These are phyloP conservation scores for Auxenochlorella pyrenoidosa DNA, from an alignment of 139 green algal genomes.

Conservation along the genomic window DNA sequence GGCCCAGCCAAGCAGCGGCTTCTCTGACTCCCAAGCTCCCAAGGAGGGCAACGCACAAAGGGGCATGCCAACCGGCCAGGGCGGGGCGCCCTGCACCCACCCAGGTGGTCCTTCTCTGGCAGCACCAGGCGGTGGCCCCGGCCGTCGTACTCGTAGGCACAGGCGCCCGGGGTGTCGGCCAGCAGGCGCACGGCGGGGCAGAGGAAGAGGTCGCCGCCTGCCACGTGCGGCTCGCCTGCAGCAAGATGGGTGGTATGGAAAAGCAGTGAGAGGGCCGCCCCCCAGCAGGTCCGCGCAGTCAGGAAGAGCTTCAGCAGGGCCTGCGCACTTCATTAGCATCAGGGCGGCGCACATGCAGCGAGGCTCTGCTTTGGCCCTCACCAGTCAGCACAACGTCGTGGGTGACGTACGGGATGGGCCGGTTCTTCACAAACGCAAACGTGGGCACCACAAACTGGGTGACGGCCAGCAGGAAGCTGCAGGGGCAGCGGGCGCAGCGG, in stretches of 20 bases:
- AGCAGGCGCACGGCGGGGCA: slow-evolving; percentile 84
- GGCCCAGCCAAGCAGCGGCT: no score
- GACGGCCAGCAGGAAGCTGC: slow-evolving; percentile 85
- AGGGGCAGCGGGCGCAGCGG: not conserved
- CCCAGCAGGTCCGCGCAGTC: not conserved
- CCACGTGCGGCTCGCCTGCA: slow-evolving; percentile 44
- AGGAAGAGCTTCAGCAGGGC: not conserved
- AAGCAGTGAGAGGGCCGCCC: no score
- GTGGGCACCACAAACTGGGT: slow-evolving; percentile 79
- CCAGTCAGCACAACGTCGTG: slow-evolving; percentile 55
- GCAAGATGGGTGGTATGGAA: not conserved
- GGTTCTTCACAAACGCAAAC: slow-evolving; percentile 42
- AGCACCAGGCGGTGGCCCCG: slow-evolving; percentile 69
- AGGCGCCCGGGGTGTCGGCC: slow-evolving; percentile 72
- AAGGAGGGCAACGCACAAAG: no score
- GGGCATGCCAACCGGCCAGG: no score
- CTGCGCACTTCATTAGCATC: no score
- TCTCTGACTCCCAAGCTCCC: no score
- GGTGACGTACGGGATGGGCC: slow-evolving; percentile 44
- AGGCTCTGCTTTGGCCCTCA: not conserved
- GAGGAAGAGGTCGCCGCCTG: slow-evolving; percentile 80
- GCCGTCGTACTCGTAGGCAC: slow-evolving; percentile 81
- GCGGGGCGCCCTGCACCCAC: not conserved
- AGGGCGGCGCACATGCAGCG: no score
- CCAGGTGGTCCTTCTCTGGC: slow-evolving; percentile 46